Evolutionary conservation across 2,329 filamentous ascomycete genomes (phyloP), one percentile per base, ranked within the genome.

Genomic region (Pezicula carpinea): DNA sequence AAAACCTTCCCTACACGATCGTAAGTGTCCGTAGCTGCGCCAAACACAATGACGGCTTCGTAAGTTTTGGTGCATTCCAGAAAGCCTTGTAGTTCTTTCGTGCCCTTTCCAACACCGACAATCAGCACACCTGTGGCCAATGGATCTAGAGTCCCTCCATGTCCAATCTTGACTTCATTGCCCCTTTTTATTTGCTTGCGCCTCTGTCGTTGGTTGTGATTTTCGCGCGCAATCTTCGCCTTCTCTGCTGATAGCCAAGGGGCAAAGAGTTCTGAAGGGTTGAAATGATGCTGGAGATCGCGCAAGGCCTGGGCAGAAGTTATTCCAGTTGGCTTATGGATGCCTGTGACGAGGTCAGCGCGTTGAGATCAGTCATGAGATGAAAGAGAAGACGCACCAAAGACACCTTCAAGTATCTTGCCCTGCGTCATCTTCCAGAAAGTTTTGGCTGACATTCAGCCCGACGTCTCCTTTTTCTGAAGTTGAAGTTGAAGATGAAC

Each of bases 101-200:
- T 99, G 33, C 89, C 93, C 49, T 79, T 82, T 31, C 92, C 93
- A 44, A 96, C 76, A 47, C 92, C 93, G 6, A 93, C 75, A 53
- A 97, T 90, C 42, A 99, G 77, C 19, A 99, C 88, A 39, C 93
- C 93, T 1, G 91, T 96, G 7, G 93, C 93, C 59, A 96, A 77
- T 21, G 93, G 93, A 63, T 99, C 93, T 15, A 99, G 78, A 2
- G 93, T 99, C 36, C 93, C 93, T 51, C 93, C 93, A 69, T 99
- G 93, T 29, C 93, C 93, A 61, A 97, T 87, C 73, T 97, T 99
- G 57, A 97, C 85, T 52, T 88, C 80, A 5, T 84, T 65, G 1
- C 77, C 72, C 57, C 76, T 76, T 64, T 80, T 79, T 53, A 76
- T 74, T 39, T 69, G 69, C 53, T 71, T 70, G 51, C 82, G 77